Conservation (phyloP, 1,284 basidiomycete genomes). For the Ustilago xerochloae region DNA sequence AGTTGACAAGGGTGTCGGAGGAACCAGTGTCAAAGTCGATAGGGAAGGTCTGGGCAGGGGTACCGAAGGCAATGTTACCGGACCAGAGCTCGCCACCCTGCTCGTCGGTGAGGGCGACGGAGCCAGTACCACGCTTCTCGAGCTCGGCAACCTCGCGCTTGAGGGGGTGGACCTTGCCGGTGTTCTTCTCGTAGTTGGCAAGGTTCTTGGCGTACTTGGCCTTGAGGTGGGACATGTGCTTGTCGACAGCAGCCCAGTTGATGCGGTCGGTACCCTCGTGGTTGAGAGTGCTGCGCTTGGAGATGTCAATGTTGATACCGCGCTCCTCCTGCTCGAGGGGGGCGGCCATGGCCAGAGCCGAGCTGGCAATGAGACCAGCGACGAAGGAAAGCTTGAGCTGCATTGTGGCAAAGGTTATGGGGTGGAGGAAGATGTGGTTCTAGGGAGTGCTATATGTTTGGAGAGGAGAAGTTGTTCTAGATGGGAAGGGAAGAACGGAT, state of each 20-base stretch:
- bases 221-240: conserved; percentile 43
- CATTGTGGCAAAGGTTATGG: conserved; percentile 28
- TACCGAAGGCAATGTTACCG: conserved; percentile 60
- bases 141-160: conserved; percentile 39
- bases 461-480: neutral
- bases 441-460: neutral
- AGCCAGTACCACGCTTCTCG: conserved; percentile 51
- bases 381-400: conserved; percentile 58
- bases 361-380: conserved; percentile 50
- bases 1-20: conserved; percentile 63
- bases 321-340: conserved; percentile 46
- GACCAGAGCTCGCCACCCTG: conserved; percentile 58
- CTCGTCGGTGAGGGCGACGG: conserved; percentile 55
- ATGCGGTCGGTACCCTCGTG: conserved; percentile 33
- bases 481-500: conserved; percentile 3
- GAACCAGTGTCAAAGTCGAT: conserved; percentile 68
- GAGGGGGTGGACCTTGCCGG: conserved; percentile 52
- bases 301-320: conserved; percentile 47
- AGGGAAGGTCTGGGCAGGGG: conserved; percentile 53
- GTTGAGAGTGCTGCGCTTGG: conserved; percentile 45
- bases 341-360: conserved; percentile 42
- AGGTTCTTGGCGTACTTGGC: conserved; percentile 52
- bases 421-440: neutral
- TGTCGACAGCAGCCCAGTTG: conserved; percentile 54
- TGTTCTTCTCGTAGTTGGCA: conserved; percentile 57